A percentile compares a stretch with the other conserved stretches of the same genome.
Evolutionary conservation across 164 flowering plant species (phyloP).

Genomic region (Chimonanthus salicifolius): DNA sequence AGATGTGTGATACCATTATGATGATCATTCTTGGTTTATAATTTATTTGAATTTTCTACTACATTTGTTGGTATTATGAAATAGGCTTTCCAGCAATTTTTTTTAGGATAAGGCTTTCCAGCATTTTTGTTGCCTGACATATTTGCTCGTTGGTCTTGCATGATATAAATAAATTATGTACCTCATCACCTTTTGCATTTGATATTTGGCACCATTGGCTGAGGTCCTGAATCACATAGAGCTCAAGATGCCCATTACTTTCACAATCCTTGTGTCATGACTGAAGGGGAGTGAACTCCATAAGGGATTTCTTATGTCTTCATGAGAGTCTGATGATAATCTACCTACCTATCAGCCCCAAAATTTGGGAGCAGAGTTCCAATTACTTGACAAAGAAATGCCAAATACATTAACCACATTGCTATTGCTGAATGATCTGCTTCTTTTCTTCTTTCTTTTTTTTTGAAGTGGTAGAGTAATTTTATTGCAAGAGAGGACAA

Average conservation of each 20-base stretch:
- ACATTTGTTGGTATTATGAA: background rate
- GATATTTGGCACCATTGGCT: background rate
- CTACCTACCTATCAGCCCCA: background rate
- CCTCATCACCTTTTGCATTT: background rate
- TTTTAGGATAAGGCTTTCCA: background rate
- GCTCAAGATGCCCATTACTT: background rate
- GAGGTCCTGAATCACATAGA: background rate
- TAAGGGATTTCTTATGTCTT: background rate
- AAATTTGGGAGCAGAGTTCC: background rate
- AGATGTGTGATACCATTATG: background rate
- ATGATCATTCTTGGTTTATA: too few relatives aligned
- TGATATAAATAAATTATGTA: background rate
- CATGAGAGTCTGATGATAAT: background rate
- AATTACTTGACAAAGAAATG: background rate
- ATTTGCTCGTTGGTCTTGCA: background rate
- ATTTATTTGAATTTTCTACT: background rate
- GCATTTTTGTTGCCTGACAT: slow-evolving; percentile 1
- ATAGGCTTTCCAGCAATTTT: background rate
- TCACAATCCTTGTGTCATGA: too few relatives aligned
- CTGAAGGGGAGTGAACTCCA: too few relatives aligned
- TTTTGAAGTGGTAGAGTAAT: background rate
- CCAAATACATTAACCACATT: too few relatives aligned
- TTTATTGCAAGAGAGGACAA: too few relatives aligned
- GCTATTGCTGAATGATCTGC: background rate
- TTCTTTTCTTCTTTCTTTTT: too few relatives aligned